These are phyloP conservation scores for Russula earlei DNA, from an alignment of 768 basidiomycete species.

Conservation along the genomic window DNA sequence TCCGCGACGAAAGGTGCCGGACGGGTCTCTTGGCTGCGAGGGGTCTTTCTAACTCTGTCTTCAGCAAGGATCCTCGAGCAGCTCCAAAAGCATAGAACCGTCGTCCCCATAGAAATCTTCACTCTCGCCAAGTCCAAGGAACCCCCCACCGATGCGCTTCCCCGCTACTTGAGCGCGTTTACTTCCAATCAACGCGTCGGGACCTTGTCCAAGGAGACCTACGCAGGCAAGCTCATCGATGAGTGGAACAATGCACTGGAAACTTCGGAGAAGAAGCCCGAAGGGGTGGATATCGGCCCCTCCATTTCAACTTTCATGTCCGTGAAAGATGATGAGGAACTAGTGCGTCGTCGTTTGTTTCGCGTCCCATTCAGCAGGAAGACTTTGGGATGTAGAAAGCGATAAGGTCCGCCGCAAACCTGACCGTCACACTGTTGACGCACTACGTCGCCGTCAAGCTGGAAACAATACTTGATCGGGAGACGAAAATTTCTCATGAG, in stretches of 20 bases:
- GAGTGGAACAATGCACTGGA: constrained; percentile 73
- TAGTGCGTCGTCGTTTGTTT: constrained; percentile 46
- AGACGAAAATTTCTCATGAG: constrained; percentile 85
- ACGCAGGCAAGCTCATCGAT: constrained; percentile 73
- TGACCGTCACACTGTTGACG: constrained; percentile 79
- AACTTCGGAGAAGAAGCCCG: constrained; percentile 49
- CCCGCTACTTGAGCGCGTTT: constrained; percentile 56
- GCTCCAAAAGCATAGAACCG: constrained; percentile 46
- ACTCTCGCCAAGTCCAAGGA: constrained; percentile 78
- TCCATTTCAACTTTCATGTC: constrained; percentile 74
- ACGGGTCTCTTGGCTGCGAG: neutral
- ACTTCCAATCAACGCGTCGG: constrained; percentile 59
- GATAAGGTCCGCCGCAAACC: constrained; percentile 58
- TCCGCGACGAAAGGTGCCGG: constrained; percentile 78
- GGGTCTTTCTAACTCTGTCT: constrained; percentile 3
- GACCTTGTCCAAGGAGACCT: constrained; percentile 71
- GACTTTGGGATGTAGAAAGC: constrained; percentile 48
- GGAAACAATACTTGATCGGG: constrained; percentile 85
- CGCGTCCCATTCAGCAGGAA: neutral
- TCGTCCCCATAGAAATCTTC: constrained; percentile 65
- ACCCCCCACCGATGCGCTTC: constrained; percentile 59
- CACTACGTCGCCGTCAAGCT: constrained; percentile 83
- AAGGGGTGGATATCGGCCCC: constrained; percentile 68
- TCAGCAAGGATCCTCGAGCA: constrained; percentile 82
- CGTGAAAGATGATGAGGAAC: constrained; percentile 85